Percentiles rank a stretch among this genome's conserved stretches.
Conservation (phyloP, 768 basidiomycete genomes). For the Daedaleopsis nitida region DNA sequence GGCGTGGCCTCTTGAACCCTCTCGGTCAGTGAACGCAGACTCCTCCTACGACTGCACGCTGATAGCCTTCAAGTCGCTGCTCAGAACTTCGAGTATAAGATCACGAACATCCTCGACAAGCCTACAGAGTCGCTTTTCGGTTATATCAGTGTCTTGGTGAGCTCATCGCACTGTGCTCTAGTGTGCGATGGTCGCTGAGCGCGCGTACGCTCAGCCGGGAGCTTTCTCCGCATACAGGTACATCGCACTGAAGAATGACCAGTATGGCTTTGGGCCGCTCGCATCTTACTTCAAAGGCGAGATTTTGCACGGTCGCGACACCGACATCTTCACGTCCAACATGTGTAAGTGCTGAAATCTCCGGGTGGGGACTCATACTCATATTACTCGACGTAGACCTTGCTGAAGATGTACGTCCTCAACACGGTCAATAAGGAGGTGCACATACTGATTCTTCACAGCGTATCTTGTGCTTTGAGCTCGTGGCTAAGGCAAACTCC, state of each 20-base stretch:
- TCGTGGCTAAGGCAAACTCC: conserved; percentile 76
- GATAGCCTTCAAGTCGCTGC: conserved; percentile 64
- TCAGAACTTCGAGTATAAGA: conserved; percentile 96
- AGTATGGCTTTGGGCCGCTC: conserved; percentile 79
- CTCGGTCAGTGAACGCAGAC: conserved; percentile 52
- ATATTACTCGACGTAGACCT: conserved; percentile 52
- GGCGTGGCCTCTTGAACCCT: conserved; percentile 78
- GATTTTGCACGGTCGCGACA: conserved; percentile 76
- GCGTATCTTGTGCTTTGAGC: conserved; percentile 83
- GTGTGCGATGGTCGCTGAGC: not conserved
- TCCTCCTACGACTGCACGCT: not conserved
- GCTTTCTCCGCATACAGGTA: conserved; percentile 94
- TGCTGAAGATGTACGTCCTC: conserved; percentile 72
- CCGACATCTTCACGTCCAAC: conserved; percentile 93
- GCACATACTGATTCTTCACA: conserved; percentile 28
- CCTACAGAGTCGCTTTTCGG: conserved; percentile 88
- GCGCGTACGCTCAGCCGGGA: conserved; percentile 57
- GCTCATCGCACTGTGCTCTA: not conserved
- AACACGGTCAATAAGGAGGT: not conserved
- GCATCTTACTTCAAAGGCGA: conserved; percentile 99
- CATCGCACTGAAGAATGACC: conserved; percentile 88
- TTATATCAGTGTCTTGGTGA: conserved; percentile 91
- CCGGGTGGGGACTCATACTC: not conserved
- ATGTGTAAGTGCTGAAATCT: conserved; percentile 69
- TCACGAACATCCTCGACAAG: conserved; percentile 89